Percentiles rank a stretch among this genome's conserved stretches.
Evolutionary conservation across 2,329 filamentous ascomycete genomes (phyloP).

Genomic region (Cercospora citrullina): DNA sequence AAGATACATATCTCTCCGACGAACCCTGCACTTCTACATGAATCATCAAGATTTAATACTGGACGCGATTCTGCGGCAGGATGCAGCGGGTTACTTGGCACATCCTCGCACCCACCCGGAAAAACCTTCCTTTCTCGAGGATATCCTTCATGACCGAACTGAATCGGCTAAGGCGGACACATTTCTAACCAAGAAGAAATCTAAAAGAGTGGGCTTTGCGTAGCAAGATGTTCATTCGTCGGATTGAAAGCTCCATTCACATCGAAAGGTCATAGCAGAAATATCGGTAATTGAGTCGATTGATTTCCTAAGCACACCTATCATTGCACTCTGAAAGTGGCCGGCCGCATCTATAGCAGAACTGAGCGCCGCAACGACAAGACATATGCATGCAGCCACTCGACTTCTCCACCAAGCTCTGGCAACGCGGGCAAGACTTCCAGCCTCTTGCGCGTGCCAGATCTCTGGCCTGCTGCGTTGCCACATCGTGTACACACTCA

Average conservation of each 20-base stretch:
- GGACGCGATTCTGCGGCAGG: neutral
- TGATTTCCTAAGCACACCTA: neutral
- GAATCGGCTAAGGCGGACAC: neutral
- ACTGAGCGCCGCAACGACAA: neutral
- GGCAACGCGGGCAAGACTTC: neutral
- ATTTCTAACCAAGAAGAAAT: neutral
- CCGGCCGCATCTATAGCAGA: neutral
- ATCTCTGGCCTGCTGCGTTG: neutral
- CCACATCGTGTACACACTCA: neutral
- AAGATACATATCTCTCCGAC: neutral
- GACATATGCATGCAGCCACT: neutral
- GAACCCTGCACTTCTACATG: neutral
- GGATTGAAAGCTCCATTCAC: neutral
- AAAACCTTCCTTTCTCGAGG: neutral
- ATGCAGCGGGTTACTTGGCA: neutral
- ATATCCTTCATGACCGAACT: neutral
- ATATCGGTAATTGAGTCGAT: neutral
- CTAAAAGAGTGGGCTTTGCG: neutral
- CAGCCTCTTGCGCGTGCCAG: neutral
- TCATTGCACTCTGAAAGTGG: neutral
- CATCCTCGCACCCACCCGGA: neutral
- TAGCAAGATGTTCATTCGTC: neutral
- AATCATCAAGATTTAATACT: neutral
- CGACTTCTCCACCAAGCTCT: neutral
- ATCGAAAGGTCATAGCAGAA: neutral